phyloP scores from a whole-genome alignment of 495 filamentous ascomycete species.

The Emericellopsis terricola region DNA sequence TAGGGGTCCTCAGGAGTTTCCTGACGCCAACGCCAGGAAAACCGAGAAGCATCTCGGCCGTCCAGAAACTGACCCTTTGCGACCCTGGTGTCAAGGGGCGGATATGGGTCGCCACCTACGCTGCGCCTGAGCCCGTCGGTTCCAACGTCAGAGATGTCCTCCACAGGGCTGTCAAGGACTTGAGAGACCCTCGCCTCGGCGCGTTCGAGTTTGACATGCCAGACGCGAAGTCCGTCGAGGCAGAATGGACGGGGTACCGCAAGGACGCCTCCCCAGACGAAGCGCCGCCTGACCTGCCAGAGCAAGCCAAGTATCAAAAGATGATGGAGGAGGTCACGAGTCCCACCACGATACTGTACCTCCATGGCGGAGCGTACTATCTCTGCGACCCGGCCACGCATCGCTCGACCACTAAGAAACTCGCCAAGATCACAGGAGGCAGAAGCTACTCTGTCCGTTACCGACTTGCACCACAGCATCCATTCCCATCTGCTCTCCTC shows the following conservation, averaged over 20 bases:
- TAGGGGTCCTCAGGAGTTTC: conserved; percentile 51
- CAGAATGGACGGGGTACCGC: conserved; percentile 76
- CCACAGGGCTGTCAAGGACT: conserved; percentile 44
- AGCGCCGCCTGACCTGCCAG: conserved; percentile 38
- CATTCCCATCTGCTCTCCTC: conserved; percentile 68
- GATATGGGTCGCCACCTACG: conserved; percentile 62
- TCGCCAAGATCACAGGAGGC: conserved; percentile 32
- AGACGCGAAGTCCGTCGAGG: conserved; percentile 41
- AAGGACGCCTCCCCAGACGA: conserved; percentile 34
- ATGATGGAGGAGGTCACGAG: conserved; percentile 52
- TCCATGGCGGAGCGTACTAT: conserved; percentile 81
- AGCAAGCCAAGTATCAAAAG: conserved; percentile 51
- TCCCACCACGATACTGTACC: conserved; percentile 59
- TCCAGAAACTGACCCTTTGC: conserved; percentile 40
- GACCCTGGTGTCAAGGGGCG: conserved; percentile 57
- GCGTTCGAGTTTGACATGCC: conserved; percentile 30
- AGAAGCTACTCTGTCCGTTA: conserved; percentile 71
- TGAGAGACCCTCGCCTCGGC: conserved; percentile 29
- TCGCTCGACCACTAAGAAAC: conserved; percentile 21
- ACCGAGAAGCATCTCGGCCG: conserved; percentile 33
- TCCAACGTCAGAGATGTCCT: conserved; percentile 38
- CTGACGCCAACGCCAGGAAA: conserved; percentile 14
- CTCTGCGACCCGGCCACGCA: conserved; percentile 63
- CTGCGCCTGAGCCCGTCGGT: conserved; percentile 30
- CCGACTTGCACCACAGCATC: conserved; percentile 65